Percentiles rank a stretch among this genome's conserved stretches.
phyloP scores from a whole-genome alignment of 129 eudicot species.

The Lonicera japonica region DNA sequence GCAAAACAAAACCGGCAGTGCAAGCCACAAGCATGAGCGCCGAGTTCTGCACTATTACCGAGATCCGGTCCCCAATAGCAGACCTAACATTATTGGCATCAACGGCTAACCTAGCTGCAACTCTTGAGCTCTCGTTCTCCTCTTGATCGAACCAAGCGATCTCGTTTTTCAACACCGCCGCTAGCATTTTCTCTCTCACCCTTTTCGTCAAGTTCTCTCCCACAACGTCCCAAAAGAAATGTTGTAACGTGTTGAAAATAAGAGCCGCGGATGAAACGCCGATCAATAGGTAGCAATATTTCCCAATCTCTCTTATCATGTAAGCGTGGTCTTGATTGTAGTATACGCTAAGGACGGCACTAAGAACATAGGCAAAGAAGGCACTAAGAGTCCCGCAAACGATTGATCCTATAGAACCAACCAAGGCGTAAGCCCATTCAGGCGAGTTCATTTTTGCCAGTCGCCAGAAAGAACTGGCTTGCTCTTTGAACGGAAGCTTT shows the following conservation, averaged over 20 bases:
- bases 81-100: slow-evolving; percentile 92
- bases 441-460: slow-evolving; percentile 95
- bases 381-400: slow-evolving; percentile 89
- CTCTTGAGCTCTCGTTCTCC: slow-evolving; percentile 87
- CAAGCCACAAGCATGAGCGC: slow-evolving; percentile 94
- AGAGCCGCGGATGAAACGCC: slow-evolving; percentile 90
- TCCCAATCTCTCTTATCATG: slow-evolving; percentile 67
- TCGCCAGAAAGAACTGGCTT: slow-evolving; percentile 83
- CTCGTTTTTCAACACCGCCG: slow-evolving; percentile 76
- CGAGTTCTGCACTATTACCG: slow-evolving; percentile 95
- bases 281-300: slow-evolving; percentile 73
- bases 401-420: slow-evolving; percentile 84
- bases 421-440: slow-evolving; percentile 81
- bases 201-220: slow-evolving; percentile 90
- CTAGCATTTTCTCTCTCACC: slow-evolving; percentile 82
- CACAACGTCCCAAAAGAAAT: slow-evolving; percentile 90
- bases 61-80: slow-evolving; percentile 88
- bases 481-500: slow-evolving; percentile 76
- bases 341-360: slow-evolving; percentile 88
- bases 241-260: slow-evolving; percentile 79
- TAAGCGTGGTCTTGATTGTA: slow-evolving; percentile 72
- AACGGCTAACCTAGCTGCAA: slow-evolving; percentile 74
- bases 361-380: slow-evolving; percentile 86
- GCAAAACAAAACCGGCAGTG: slow-evolving; percentile 82
- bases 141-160: slow-evolving; percentile 98